phyloP scores from a whole-genome alignment of 2,329 filamentous ascomycete genomes.

The Fusarium pseudonygamai region DNA sequence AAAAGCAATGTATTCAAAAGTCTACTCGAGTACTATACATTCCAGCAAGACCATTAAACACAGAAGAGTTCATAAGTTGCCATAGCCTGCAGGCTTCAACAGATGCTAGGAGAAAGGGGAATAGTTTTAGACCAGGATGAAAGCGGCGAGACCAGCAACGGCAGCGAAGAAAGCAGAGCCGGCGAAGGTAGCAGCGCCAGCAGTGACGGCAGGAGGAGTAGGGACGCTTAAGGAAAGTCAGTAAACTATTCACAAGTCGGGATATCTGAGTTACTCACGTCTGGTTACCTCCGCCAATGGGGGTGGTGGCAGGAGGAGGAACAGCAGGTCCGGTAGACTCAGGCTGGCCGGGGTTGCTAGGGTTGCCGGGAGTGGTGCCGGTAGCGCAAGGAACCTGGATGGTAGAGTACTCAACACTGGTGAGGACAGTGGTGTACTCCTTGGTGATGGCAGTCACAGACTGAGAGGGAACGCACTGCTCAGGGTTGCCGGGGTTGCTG shows the following conservation, averaged over 20 bases:
- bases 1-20: conserved; percentile 47
- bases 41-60: conserved; percentile 46
- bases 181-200: conserved; percentile 62
- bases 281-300: conserved; percentile 43
- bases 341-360: conserved; percentile 10
- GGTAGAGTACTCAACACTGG: conserved; percentile 62
- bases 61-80: conserved; percentile 49
- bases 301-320: conserved; percentile 43
- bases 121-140: conserved; percentile 65
- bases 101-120: conserved; percentile 44
- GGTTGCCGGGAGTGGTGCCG: conserved; percentile 18
- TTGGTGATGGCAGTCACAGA: conserved; percentile 64
- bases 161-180: conserved; percentile 65
- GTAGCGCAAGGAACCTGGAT: conserved; percentile 41
- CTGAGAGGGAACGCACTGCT: conserved; percentile 40
- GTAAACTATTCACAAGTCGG: conserved; percentile 19
- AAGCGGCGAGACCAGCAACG: conserved; percentile 62
- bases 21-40: conserved; percentile 53
- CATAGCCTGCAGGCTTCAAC: conserved; percentile 54
- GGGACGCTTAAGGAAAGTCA: conserved; percentile 17
- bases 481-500: conserved; percentile 11
- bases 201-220: conserved; percentile 54
- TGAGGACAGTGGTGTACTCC: conserved; percentile 65
- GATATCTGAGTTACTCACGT: conserved; percentile 42
- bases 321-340: conserved; percentile 33